Evolutionary conservation across 805 yeast species (phyloP), one percentile per base, ranked within the genome.

Genomic region (Candida verbasci): DNA sequence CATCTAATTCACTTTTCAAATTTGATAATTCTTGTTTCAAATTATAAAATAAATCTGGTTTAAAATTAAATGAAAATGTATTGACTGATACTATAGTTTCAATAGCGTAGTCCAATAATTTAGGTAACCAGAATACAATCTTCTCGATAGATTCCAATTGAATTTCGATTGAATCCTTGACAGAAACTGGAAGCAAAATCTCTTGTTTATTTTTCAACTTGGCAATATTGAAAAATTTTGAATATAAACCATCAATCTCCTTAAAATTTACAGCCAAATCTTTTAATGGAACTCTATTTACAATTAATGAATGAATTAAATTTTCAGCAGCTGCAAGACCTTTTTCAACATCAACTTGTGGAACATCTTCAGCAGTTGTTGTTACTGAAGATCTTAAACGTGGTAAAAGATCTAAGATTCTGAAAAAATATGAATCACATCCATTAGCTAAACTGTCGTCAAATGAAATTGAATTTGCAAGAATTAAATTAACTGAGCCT

Each of bases 251-350:
- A 17, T 45, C 43, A 21, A 58, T 22, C 4, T 39, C 31, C 1
- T 44, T 34, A 9, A 54, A 41, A 9, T 55, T 47, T 2, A 18
- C 37, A 2, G 61, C 45, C 30, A 68, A 52, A n/a, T 57, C 55
- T 2, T 49, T 42, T 22, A 82, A 44, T 1, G 81, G 74, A 11
- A 62, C 57, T 46, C 86, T 70, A 17, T 70, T 62, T 2, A 74
- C 68, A 12, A 83, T 63, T 43, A 88, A 56, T 2, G 75, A 62
- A 39, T 71, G 74, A 3, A 88, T 55, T 34, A 86, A 53, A 53
- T 86, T 81, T 49, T 91, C 97, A 2, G 78, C 64, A 7, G 80
- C 78, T 7, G 88, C 87, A 48, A 87, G 64, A 25, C 88, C 94
- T 45, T 80, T 81, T 42, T 78, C 83, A 21, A 85, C 73, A 52